These are phyloP conservation scores for Cymbidium sinense DNA, from an alignment of 106 monocot genomes.

Conservation along the genomic window DNA sequence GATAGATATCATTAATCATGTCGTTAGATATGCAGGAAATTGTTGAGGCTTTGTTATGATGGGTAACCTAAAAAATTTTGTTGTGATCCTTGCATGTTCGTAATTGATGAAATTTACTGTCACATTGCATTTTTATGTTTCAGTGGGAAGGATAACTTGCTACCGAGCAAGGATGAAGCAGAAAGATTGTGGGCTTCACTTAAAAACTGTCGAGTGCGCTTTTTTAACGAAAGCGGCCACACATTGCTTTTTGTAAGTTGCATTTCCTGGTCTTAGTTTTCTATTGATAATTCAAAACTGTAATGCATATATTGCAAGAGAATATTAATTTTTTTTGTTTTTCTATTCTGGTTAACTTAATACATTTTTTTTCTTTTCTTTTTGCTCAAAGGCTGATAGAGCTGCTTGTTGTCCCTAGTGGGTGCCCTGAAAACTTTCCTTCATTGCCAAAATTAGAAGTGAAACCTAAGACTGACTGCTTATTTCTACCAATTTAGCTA, in stretches of 20 bases:
- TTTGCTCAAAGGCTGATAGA: background rate
- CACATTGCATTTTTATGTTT: constrained; percentile 9
- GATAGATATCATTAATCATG: background rate
- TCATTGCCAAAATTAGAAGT: background rate
- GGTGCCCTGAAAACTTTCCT: background rate
- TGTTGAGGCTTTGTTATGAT: background rate
- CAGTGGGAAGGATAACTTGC: constrained; percentile 85
- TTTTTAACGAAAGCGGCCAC: constrained; percentile 90
- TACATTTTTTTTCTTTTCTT: background rate
- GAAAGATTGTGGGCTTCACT: constrained; percentile 52
- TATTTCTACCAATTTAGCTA: background rate
- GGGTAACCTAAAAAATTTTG: background rate
- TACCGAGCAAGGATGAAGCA: constrained; percentile 91
- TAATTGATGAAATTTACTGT: background rate
- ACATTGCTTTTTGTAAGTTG: constrained; percentile 67
- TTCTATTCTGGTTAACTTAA: background rate
- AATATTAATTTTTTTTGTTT: background rate
- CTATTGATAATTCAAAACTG: background rate
- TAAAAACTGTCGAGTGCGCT: constrained; percentile 69
- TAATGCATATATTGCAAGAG: background rate
- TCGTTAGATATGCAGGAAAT: background rate
- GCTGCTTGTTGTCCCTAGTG: background rate
- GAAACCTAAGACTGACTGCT: background rate
- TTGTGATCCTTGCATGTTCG: background rate
- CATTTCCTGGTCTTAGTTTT: background rate